phyloP scores from a whole-genome alignment of 495 filamentous ascomycete species.

The Articulospora tetracladia region DNA sequence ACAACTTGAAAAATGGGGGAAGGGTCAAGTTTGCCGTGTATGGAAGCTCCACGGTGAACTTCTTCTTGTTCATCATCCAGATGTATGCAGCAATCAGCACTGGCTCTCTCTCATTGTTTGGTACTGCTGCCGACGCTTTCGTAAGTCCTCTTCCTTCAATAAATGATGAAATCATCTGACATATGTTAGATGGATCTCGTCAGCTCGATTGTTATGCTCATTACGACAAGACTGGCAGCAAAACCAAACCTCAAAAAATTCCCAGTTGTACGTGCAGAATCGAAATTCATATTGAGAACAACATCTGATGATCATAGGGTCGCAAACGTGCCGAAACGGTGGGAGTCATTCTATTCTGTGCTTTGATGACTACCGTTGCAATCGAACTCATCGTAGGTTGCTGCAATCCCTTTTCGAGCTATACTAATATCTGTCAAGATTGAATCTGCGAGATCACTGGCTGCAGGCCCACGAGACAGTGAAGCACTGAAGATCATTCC shows the following conservation, averaged over 20 bases:
- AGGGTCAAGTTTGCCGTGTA: conserved; percentile 55
- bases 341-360: conserved; percentile 56
- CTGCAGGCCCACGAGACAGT: conserved; percentile 32
- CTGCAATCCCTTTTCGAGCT: background rate
- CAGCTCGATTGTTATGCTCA: conserved; percentile 51
- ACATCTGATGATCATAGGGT: conserved; percentile 31
- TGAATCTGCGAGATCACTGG: conserved; percentile 45
- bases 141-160: conserved; percentile 27
- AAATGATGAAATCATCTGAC: background rate
- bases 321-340: conserved; percentile 52
- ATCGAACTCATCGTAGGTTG: conserved; percentile 45
- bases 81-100: conserved; percentile 54
- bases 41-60: conserved; percentile 49
- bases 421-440: conserved; percentile 27
- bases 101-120: conserved; percentile 51
- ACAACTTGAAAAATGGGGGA: conserved; percentile 42
- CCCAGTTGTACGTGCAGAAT: conserved; percentile 38
- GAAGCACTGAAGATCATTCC: conserved; percentile 44
- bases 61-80: conserved; percentile 53
- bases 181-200: conserved; percentile 50
- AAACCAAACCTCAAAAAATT: conserved; percentile 53
- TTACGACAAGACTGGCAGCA: conserved; percentile 46
- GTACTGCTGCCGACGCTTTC: conserved; percentile 54
- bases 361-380: conserved; percentile 53
- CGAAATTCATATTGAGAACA: background rate